Percentiles rank a stretch among this genome's conserved stretches.
These are phyloP conservation scores for Eustoma russellianum DNA, from an alignment of 257 asterid species.

Conservation along the genomic window DNA sequence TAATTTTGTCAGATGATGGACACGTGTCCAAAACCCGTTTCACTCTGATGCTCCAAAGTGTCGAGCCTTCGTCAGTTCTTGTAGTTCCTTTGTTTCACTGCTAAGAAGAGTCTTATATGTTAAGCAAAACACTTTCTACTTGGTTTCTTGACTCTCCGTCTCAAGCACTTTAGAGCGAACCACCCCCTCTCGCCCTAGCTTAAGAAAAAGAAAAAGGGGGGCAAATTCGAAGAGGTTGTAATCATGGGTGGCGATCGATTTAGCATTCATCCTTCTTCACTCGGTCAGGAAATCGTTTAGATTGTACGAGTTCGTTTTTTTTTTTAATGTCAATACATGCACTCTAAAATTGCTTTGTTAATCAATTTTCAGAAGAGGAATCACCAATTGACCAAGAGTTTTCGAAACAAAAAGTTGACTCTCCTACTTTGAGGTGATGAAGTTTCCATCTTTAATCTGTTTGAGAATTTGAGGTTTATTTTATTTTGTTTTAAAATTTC, in stretches of 20 bases:
- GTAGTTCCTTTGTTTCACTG: too few species aligned
- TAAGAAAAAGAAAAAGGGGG: not conserved
- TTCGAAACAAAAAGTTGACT: conserved; percentile 11
- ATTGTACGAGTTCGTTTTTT: too few species aligned
- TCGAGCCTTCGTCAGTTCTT: too few species aligned
- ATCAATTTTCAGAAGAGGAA: conserved; percentile 34
- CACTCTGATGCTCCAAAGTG: too few species aligned
- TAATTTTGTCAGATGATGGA: too few species aligned
- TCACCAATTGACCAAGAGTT: conserved; percentile 17
- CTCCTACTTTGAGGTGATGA: conserved; percentile 28
- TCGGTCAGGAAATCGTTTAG: conserved; percentile 21
- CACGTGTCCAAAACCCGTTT: too few species aligned
- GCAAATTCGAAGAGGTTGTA: not conserved
- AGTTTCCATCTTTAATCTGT: not conserved
- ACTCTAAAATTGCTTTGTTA: not conserved
- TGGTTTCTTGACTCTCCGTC: too few species aligned
- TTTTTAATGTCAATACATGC: not conserved
- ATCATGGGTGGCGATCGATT: conserved; percentile 48
- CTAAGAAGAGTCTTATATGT: too few species aligned
- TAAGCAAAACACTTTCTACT: too few species aligned
- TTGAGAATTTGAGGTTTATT: not conserved
- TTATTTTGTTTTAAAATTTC: not conserved
- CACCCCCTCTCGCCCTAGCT: too few species aligned
- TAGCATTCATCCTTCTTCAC: conserved; percentile 13
- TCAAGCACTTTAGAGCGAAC: too few species aligned